These are phyloP conservation scores for Mycena belliarum DNA, from an alignment of 768 basidiomycete species.

Conservation along the genomic window DNA sequence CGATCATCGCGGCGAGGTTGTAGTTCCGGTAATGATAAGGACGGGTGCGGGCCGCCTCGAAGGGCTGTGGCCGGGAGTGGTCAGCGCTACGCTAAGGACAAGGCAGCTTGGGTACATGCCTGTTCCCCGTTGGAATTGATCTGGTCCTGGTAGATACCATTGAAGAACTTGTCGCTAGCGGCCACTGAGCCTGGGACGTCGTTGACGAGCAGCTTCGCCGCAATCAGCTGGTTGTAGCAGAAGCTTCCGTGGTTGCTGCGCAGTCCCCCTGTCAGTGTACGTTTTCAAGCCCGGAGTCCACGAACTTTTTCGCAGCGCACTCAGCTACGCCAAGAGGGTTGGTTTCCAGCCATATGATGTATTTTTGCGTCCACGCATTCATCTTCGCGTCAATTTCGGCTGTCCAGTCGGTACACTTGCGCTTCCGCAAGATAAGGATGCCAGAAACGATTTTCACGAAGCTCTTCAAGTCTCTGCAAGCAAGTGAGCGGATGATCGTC, in stretches of 20 bases:
- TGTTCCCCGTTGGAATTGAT: slow-evolving; percentile 61
- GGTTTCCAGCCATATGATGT: slow-evolving; percentile 58
- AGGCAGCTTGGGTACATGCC: slow-evolving; percentile 28
- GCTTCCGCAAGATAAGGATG: slow-evolving; percentile 53
- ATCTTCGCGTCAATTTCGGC: slow-evolving; percentile 48
- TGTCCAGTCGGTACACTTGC: slow-evolving; percentile 55
- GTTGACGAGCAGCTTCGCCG: slow-evolving; percentile 55
- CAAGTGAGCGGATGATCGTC: neutral
- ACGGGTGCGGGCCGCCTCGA: slow-evolving; percentile 61
- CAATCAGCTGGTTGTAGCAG: slow-evolving; percentile 60
- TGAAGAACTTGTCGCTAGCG: slow-evolving; percentile 54
- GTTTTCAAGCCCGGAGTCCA: too few species aligned
- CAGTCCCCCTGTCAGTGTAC: too few species aligned
- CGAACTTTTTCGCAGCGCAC: slow-evolving; percentile 47
- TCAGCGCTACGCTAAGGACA: neutral
- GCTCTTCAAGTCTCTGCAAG: slow-evolving; percentile 50
- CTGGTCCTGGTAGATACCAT: slow-evolving; percentile 49
- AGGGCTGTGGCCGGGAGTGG: slow-evolving; percentile 38
- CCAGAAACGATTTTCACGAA: slow-evolving; percentile 58
- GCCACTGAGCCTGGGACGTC: slow-evolving; percentile 50
- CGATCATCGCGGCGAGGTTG: slow-evolving; percentile 70
- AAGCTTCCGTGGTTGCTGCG: slow-evolving; percentile 69
- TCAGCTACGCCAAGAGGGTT: slow-evolving; percentile 50
- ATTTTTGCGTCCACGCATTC: slow-evolving; percentile 51
- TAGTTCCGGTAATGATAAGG: slow-evolving; percentile 71